These are phyloP conservation scores for Emmonsiellopsis sp. DNA, from an alignment of 2,329 filamentous ascomycete species.

Conservation along the genomic window DNA sequence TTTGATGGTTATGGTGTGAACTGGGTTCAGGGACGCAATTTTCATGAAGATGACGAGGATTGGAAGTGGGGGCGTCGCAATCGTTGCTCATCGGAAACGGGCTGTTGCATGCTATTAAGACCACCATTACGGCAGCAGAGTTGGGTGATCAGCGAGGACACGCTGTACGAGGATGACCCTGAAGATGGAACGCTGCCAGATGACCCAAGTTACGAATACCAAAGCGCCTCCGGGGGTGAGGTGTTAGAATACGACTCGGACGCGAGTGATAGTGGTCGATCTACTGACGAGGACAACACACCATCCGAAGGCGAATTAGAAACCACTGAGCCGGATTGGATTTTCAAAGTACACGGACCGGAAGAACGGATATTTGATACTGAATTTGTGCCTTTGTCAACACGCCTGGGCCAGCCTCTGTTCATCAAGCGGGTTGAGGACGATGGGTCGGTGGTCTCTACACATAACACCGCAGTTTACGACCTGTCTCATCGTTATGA, in stretches of 20 bases:
- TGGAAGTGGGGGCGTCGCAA: not conserved
- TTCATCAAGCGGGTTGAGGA: too few species aligned
- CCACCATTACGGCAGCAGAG: too few species aligned
- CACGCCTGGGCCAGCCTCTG: not conserved
- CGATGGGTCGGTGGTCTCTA: too few species aligned
- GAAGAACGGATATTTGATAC: not conserved
- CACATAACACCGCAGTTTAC: not conserved
- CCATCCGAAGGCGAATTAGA: not conserved
- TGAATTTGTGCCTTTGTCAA: not conserved
- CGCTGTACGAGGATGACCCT: not conserved
- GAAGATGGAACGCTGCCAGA: not conserved
- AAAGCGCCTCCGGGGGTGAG: not conserved
- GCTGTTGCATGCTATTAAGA: not conserved
- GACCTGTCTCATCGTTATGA: not conserved
- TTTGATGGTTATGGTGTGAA: not conserved
- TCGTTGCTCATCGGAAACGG: not conserved
- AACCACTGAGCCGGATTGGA: not conserved
- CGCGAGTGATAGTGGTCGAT: not conserved
- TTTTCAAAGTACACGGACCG: not conserved
- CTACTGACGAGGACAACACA: not conserved
- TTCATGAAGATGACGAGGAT: not conserved
- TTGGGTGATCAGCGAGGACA: not conserved
- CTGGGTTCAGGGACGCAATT: not conserved
- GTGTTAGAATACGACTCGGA: not conserved
- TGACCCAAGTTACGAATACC: conserved; percentile 1